Conservation (phyloP, 2,329 filamentous ascomycete genomes). For the Colletotrichum lupini region DNA sequence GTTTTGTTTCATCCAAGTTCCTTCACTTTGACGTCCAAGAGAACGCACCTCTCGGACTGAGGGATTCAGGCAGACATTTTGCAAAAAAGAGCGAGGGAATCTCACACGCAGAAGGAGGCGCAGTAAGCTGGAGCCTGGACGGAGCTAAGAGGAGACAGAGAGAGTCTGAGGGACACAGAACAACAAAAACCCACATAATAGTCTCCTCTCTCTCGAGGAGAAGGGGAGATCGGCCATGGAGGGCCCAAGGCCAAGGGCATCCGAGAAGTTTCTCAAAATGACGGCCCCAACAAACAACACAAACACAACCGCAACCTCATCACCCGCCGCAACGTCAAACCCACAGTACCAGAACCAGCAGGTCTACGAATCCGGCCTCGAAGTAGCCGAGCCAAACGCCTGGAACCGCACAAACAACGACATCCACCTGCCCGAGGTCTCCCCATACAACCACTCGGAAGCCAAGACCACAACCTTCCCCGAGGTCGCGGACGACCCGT, state of each 20-base stretch:
- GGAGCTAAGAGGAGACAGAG: background rate
- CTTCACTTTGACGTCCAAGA: background rate
- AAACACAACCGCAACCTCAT: too few species aligned
- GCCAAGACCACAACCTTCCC: constrained; percentile 16
- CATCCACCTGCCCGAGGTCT: constrained; percentile 20
- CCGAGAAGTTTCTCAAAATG: background rate
- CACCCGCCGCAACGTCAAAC: background rate
- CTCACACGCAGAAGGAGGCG: background rate
- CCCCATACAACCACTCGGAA: constrained; percentile 10
- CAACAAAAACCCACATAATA: too few species aligned
- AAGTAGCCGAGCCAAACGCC: constrained; percentile 15
- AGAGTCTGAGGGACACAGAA: background rate
- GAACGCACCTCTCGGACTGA: background rate
- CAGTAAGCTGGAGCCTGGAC: background rate
- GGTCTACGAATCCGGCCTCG: constrained; percentile 26
- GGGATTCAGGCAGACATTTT: background rate
- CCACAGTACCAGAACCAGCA: background rate
- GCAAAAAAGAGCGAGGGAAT: background rate
- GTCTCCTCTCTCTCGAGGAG: too few species aligned
- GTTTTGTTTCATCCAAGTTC: background rate
- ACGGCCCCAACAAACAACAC: background rate
- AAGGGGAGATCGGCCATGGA: background rate
- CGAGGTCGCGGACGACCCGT: constrained; percentile 16
- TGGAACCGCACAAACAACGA: constrained; percentile 18
- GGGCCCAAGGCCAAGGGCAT: background rate